phyloP scores from a whole-genome alignment of 2,329 filamentous ascomycete species.

The Dendryphion nanum region DNA sequence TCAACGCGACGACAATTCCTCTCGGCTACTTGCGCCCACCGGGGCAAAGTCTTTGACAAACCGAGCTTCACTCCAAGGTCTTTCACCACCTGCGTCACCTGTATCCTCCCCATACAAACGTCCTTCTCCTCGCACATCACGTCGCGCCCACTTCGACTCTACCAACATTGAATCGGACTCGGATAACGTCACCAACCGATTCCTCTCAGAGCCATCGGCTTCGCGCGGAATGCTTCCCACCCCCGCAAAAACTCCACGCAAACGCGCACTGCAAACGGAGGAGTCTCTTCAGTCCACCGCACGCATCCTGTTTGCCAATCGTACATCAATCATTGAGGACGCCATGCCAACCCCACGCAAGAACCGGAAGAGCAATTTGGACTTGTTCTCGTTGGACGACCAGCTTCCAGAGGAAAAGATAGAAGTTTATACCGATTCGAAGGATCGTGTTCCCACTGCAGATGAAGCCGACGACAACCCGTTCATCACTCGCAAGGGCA shows the following conservation, averaged over 20 bases:
- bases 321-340: conserved; percentile 62
- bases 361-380: conserved; percentile 57
- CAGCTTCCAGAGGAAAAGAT: conserved; percentile 61
- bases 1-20: conserved; percentile 42
- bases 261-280: conserved; percentile 47
- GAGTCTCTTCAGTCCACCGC: conserved; percentile 48
- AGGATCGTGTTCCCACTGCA: conserved; percentile 69
- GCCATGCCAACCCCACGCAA: conserved; percentile 60
- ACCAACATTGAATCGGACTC: conserved; percentile 29
- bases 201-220: conserved; percentile 25
- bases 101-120: conserved; percentile 30
- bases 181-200: conserved; percentile 24
- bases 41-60: conserved; percentile 14
- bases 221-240: conserved; percentile 66
- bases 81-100: conserved; percentile 45
- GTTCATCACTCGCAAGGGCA: conserved; percentile 58
- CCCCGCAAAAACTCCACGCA: conserved; percentile 73
- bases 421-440: conserved; percentile 74
- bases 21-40: conserved; percentile 25
- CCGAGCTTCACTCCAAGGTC: conserved; percentile 46
- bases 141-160: conserved; percentile 22
- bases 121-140: conserved; percentile 29
- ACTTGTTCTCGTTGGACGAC: conserved; percentile 40
- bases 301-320: conserved; percentile 57
- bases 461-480: conserved; percentile 70